Conservation (phyloP, 225 moss, liverwort and hornwort genomes). For the Neckera pumila region DNA sequence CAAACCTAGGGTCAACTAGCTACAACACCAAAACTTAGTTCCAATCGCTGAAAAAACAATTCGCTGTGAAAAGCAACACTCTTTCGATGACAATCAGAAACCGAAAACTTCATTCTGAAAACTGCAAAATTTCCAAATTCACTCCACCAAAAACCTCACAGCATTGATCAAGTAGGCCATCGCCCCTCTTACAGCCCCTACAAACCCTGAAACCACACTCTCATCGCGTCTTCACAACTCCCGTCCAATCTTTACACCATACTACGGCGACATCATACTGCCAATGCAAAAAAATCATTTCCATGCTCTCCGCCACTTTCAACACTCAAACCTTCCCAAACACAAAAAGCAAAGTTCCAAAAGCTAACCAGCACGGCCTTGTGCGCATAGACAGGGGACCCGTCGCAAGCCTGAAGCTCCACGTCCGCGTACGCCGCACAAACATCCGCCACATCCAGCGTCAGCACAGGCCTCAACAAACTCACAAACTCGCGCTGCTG, state of each 20-base stretch:
- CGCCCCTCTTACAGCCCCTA: not conserved
- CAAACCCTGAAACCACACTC: not conserved
- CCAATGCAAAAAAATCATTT: not conserved
- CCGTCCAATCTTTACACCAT: not conserved
- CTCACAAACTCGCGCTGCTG: slow-evolving; percentile 55
- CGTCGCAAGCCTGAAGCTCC: slow-evolving; percentile 48
- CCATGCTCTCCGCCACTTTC: not conserved
- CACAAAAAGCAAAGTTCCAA: not conserved
- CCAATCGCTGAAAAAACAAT: not conserved
- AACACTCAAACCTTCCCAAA: not conserved
- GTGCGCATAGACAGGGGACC: slow-evolving; percentile 47
- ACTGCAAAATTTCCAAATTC: not conserved
- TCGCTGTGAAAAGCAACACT: not conserved
- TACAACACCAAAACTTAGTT: not conserved
- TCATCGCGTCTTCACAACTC: not conserved
- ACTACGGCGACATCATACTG: not conserved
- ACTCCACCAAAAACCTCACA: not conserved
- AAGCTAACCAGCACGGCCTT: slow-evolving; percentile 48
- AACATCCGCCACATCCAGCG: slow-evolving; percentile 21
- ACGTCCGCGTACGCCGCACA: slow-evolving; percentile 36
- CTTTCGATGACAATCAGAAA: not conserved
- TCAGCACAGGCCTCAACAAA: slow-evolving; percentile 17
- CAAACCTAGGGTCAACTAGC: not conserved
- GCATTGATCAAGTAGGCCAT: not conserved
- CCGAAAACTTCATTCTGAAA: not conserved